phyloP scores from a whole-genome alignment of 129 eudicot species.

The Flaveria trinervia region DNA sequence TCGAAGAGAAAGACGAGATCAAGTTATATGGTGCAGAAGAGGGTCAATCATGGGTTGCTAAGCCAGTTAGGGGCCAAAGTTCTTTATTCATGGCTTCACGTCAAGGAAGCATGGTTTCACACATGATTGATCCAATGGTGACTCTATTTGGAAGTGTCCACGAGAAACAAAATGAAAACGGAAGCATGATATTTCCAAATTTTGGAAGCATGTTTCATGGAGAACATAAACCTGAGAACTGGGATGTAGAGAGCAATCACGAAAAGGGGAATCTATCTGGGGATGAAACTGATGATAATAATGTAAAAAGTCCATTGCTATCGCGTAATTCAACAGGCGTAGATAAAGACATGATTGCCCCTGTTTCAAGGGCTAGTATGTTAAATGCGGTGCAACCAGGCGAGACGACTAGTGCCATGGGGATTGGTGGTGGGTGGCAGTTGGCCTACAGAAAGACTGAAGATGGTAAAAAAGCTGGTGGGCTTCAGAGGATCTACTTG shows the following conservation, averaged over 20 bases:
- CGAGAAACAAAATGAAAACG: conserved; percentile 64
- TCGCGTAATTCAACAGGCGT: conserved; percentile 55
- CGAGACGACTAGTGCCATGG: conserved; percentile 59
- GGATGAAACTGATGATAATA: conserved; percentile 52
- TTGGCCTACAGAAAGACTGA: conserved; percentile 63
- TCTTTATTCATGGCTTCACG: conserved; percentile 61
- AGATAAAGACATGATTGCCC: conserved; percentile 45
- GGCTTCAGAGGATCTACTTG: conserved; percentile 71
- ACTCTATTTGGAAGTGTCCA: conserved; percentile 84
- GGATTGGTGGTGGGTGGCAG: conserved; percentile 99
- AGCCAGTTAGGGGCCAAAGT: conserved; percentile 83
- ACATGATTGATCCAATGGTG: conserved; percentile 72
- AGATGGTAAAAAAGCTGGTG: conserved; percentile 58
- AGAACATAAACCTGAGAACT: conserved; percentile 48
- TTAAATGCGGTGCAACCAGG: conserved; percentile 38
- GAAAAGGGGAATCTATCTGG: conserved; percentile 45
- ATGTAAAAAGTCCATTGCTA: conserved; percentile 60
- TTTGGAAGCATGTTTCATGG: conserved; percentile 70
- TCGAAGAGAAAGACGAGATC: conserved; percentile 61
- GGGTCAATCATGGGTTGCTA: conserved; percentile 85
- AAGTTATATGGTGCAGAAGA: conserved; percentile 77
- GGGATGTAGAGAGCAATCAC: conserved; percentile 64
- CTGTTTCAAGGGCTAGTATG: conserved; percentile 35
- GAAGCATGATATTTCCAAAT: conserved; percentile 62
- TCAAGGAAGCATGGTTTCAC: conserved; percentile 60